A percentile compares a stretch with the other conserved stretches of the same genome.
phyloP scores from a whole-genome alignment of 306 rosid species.

The Adenanthera pavonina region DNA sequence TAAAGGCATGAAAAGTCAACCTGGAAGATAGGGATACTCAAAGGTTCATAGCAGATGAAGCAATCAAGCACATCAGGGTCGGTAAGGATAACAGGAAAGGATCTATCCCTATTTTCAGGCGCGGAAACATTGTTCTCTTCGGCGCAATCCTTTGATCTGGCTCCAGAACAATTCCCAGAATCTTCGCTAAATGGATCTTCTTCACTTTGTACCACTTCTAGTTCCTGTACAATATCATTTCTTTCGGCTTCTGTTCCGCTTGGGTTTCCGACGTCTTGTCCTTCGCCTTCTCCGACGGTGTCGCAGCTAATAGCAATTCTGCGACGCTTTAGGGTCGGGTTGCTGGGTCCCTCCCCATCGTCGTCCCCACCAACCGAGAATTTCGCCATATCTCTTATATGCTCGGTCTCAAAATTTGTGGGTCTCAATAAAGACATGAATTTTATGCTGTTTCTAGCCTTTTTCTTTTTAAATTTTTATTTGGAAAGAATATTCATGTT shows the following conservation, averaged over 20 bases:
- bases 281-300: neutral
- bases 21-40: slow-evolving; percentile 75
- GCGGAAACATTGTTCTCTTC: neutral
- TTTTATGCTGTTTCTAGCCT: neutral
- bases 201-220: neutral
- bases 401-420: neutral
- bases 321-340: slow-evolving; percentile 47
- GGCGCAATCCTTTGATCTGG: slow-evolving; percentile 20
- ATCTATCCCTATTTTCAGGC: slow-evolving; percentile 11
- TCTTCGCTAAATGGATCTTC: neutral
- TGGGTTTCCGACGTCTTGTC: slow-evolving; percentile 4
- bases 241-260: neutral
- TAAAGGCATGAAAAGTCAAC: slow-evolving; percentile 38
- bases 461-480: neutral
- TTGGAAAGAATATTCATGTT: neutral
- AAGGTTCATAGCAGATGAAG: slow-evolving; percentile 70
- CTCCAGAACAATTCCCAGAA: neutral
- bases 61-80: slow-evolving; percentile 92
- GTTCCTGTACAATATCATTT: neutral
- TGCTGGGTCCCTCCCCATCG: slow-evolving; percentile 67
- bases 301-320: slow-evolving; percentile 21
- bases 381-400: slow-evolving; percentile 52
- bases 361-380: slow-evolving; percentile 71
- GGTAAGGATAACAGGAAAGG: slow-evolving; percentile 48
- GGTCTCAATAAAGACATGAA: too few species aligned